Conservation (phyloP, 495 filamentous ascomycete genomes). For the Melanomma pulvis-pyrius region DNA sequence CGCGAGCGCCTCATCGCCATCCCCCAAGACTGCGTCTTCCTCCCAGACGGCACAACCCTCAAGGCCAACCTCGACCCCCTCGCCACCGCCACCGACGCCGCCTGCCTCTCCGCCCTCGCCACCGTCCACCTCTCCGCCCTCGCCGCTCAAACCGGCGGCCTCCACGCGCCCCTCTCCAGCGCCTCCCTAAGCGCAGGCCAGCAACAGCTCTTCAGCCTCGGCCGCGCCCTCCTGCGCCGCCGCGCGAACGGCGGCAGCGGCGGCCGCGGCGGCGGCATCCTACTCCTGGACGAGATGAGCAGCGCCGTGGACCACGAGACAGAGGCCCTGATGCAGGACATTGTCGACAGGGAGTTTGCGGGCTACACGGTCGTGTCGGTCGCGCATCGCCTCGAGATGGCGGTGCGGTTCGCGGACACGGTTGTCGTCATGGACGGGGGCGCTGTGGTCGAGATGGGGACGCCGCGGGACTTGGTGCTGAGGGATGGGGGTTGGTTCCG, state of each 20-base stretch:
- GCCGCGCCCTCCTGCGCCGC: slow-evolving; percentile 73
- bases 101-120: slow-evolving; percentile 72
- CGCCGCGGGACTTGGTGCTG: background rate
- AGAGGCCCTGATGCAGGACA: background rate
- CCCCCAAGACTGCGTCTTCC: slow-evolving; percentile 64
- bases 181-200: slow-evolving; percentile 74
- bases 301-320: background rate
- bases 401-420: background rate
- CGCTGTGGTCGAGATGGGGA: background rate
- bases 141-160: slow-evolving; percentile 58
- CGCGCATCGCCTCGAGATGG: background rate
- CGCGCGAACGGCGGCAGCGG: background rate
- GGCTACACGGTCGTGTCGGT: background rate
- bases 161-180: slow-evolving; percentile 64
- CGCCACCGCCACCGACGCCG: slow-evolving; percentile 67
- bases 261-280: background rate
- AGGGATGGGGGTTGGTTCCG: too few species aligned
- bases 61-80: slow-evolving; percentile 75
- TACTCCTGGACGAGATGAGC: background rate
- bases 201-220: slow-evolving; percentile 83
- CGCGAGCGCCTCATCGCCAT: slow-evolving; percentile 66
- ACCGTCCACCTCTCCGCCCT: slow-evolving; percentile 72
- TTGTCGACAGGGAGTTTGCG: background rate
- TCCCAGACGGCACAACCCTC: slow-evolving; percentile 80
- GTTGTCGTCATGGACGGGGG: background rate